Conservation (phyloP, 805 yeast species). For the Starmerella lactis-condensi region DNA sequence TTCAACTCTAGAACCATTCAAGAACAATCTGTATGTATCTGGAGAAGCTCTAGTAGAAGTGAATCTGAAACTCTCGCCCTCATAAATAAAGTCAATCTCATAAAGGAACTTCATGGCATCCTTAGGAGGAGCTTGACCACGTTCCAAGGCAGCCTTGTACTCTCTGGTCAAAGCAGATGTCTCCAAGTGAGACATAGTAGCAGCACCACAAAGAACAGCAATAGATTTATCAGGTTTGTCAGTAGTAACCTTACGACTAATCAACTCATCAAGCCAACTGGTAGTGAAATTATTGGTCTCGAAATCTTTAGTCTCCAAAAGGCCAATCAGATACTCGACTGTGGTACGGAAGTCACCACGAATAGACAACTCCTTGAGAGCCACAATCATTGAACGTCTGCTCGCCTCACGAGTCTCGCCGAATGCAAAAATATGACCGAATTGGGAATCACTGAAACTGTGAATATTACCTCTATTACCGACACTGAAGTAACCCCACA, state of each 20-base stretch:
- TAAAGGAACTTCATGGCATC: slow-evolving; percentile 66
- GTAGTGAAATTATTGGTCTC: slow-evolving; percentile 94
- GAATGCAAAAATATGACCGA: slow-evolving; percentile 96
- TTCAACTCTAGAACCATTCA: slow-evolving; percentile 80
- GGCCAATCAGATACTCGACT: slow-evolving; percentile 86
- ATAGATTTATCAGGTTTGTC: slow-evolving; percentile 85
- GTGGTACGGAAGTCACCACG: slow-evolving; percentile 98
- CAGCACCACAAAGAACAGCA: slow-evolving; percentile 95
- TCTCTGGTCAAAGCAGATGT: slow-evolving; percentile 51
- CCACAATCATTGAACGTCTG: slow-evolving; percentile 97
- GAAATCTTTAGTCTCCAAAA: slow-evolving; percentile 89
- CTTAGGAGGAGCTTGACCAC: slow-evolving; percentile 86
- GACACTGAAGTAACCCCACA: slow-evolving; percentile 98
- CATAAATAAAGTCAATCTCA: slow-evolving; percentile 90
- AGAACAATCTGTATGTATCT: slow-evolving; percentile 70
- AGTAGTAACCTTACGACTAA: slow-evolving; percentile 81
- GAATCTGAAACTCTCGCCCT: slow-evolving; percentile 79
- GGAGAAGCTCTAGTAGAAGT: slow-evolving; percentile 85
- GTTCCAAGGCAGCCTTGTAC: slow-evolving; percentile 62
- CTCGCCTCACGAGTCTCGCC: slow-evolving; percentile 97
- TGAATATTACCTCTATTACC: slow-evolving; percentile 93
- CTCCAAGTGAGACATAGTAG: slow-evolving; percentile 76
- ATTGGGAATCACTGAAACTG: slow-evolving; percentile 94
- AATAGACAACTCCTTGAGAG: slow-evolving; percentile 84
- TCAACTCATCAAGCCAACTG: slow-evolving; percentile 96